Conservation (phyloP, 2,329 filamentous ascomycete species). For the Trichoderma sp. region DNA sequence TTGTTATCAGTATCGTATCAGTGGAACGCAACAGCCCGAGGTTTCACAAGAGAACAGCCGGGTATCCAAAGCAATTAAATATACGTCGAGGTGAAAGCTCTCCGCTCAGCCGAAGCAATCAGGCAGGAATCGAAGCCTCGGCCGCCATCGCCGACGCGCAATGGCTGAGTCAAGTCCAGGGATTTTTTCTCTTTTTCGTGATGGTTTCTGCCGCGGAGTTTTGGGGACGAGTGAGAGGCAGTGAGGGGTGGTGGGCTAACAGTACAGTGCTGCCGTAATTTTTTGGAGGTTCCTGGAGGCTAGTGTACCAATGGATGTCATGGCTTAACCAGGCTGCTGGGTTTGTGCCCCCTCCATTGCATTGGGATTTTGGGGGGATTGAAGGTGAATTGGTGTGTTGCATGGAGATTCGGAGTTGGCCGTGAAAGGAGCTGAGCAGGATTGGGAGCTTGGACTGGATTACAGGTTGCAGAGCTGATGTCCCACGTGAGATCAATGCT, state of each 20-base stretch:
- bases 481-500: not conserved
- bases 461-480: not conserved
- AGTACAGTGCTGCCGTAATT: not conserved
- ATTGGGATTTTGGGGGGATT: not conserved
- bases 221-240: slow-evolving; percentile 34
- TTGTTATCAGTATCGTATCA: not conserved
- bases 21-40: not conserved
- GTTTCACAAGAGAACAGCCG: not conserved
- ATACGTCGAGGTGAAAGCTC: not conserved
- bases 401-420: not conserved
- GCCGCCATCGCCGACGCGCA: slow-evolving; percentile 34
- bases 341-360: not conserved
- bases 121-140: slow-evolving; percentile 18
- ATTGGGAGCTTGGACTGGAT: not conserved
- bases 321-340: not conserved
- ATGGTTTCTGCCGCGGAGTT: slow-evolving; percentile 50
- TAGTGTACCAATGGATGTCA: not conserved
- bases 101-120: slow-evolving; percentile 15
- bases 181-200: slow-evolving; percentile 34
- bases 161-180: slow-evolving; percentile 26
- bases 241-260: not conserved
- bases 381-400: not conserved
- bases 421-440: not conserved
- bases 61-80: not conserved
- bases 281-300: not conserved